Conservation (phyloP, 768 basidiomycete genomes). For the Termitomyces sp. region DNA sequence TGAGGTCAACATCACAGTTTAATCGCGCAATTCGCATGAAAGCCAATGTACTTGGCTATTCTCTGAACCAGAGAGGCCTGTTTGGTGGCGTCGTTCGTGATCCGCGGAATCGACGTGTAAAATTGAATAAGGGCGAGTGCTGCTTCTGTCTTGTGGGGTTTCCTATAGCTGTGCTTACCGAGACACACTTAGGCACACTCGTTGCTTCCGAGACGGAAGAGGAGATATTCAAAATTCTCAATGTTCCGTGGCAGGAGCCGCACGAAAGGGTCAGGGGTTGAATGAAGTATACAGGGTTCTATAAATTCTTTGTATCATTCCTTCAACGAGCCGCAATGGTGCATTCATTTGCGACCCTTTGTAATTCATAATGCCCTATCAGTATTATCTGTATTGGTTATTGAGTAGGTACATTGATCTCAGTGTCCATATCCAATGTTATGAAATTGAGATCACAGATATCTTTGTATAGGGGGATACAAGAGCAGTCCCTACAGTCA, state of each 20-base stretch:
- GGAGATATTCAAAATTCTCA: constrained; percentile 77
- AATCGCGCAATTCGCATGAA: constrained; percentile 86
- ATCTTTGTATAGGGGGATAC: too few relatives aligned
- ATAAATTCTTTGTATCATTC: too few relatives aligned
- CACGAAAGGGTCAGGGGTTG: constrained; percentile 58
- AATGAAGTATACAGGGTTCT: constrained; percentile 13
- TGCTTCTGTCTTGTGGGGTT: not conserved
- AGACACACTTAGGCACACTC: constrained; percentile 41
- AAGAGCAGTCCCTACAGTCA: too few relatives aligned
- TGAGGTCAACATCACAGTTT: constrained; percentile 45
- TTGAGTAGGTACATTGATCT: too few relatives aligned
- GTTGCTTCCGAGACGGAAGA: constrained; percentile 81
- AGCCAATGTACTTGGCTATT: constrained; percentile 75
- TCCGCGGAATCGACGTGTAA: constrained; percentile 53
- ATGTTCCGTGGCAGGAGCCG: constrained; percentile 80
- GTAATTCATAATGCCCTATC: too few relatives aligned
- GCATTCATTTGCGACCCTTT: too few relatives aligned
- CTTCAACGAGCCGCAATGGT: too few relatives aligned
- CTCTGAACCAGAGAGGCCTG: constrained; percentile 84
- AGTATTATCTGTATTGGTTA: too few relatives aligned
- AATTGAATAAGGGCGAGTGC: constrained; percentile 52
- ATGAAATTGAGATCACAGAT: too few relatives aligned
- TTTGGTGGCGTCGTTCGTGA: constrained; percentile 70
- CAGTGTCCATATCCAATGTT: too few relatives aligned
- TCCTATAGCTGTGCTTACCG: not conserved